These are phyloP conservation scores for Berkeleyomyces basicola DNA, from an alignment of 2,329 filamentous ascomycete genomes.

Conservation along the genomic window DNA sequence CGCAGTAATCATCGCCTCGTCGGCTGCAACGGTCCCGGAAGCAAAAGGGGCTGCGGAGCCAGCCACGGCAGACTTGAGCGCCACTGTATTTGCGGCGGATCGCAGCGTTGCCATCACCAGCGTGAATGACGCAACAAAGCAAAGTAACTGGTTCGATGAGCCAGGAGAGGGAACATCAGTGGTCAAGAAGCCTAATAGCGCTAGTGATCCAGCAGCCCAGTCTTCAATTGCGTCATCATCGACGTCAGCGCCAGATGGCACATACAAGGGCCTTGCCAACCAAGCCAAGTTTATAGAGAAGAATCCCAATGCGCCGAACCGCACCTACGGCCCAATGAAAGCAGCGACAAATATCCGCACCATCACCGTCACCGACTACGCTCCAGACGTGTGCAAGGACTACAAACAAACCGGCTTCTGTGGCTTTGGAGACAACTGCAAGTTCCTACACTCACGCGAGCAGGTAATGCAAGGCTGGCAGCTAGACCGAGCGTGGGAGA, in stretches of 20 bases:
- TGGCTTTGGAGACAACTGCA: constrained; percentile 55
- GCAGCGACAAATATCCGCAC: constrained; percentile 78
- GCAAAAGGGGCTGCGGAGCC: constrained; percentile 15
- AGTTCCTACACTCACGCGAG: constrained; percentile 59
- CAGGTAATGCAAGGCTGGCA: constrained; percentile 91
- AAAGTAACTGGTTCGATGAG: constrained; percentile 79
- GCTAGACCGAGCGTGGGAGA: constrained; percentile 87
- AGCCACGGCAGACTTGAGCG: constrained; percentile 23
- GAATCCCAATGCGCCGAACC: constrained; percentile 55
- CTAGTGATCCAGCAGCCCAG: neutral
- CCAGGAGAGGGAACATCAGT: constrained; percentile 34
- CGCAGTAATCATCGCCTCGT: neutral
- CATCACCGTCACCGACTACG: constrained; percentile 78
- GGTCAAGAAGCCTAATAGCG: neutral
- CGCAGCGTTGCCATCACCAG: constrained; percentile 41
- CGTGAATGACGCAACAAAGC: constrained; percentile 78
- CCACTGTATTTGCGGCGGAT: constrained; percentile 43
- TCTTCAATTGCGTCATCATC: constrained; percentile 24
- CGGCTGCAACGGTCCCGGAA: constrained; percentile 11
- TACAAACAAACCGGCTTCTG: constrained; percentile 67
- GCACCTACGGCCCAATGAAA: constrained; percentile 71
- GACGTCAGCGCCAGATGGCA: constrained; percentile 29
- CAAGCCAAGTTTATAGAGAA: constrained; percentile 62
- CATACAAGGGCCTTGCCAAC: constrained; percentile 60
- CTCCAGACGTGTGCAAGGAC: constrained; percentile 89